Evolutionary conservation across 805 yeast genomes (phyloP).

Genomic region (Starmera quercuum): DNA sequence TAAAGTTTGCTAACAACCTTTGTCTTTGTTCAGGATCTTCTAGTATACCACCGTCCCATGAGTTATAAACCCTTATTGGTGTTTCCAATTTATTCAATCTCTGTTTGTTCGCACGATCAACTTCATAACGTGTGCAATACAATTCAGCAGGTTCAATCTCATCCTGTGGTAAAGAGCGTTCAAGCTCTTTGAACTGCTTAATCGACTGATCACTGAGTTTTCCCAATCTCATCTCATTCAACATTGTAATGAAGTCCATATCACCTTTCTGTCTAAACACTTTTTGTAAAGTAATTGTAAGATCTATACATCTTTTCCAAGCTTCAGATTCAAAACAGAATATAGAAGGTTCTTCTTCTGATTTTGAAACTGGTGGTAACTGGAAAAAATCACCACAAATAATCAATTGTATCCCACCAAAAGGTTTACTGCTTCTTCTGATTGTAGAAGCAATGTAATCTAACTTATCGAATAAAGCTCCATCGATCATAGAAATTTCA

Average conservation of each 20-base stretch:
- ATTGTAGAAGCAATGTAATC: conserved; percentile 50
- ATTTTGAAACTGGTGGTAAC: conserved; percentile 59
- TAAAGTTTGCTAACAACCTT: conserved; percentile 43
- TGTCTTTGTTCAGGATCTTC: conserved; percentile 34
- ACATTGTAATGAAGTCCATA: conserved; percentile 58
- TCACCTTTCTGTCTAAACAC: conserved; percentile 79
- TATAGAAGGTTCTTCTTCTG: conserved; percentile 20
- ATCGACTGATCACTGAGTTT: conserved; percentile 39
- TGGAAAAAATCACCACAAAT: conserved; percentile 81
- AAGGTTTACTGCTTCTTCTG: conserved; percentile 42
- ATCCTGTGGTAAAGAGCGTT: conserved; percentile 43
- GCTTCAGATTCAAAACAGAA: conserved; percentile 62
- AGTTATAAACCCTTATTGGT: conserved; percentile 30
- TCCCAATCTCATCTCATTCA: conserved; percentile 69
- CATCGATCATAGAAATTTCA: conserved; percentile 79
- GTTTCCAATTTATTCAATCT: conserved; percentile 43
- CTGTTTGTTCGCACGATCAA: conserved; percentile 52
- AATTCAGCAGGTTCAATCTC: conserved; percentile 69
- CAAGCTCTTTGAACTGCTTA: conserved; percentile 40
- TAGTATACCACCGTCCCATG: conserved; percentile 48
- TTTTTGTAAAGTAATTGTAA: conserved; percentile 51
- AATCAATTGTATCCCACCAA: conserved; percentile 75
- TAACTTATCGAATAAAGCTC: conserved; percentile 54
- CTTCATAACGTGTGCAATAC: conserved; percentile 68
- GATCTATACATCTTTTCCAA: conserved; percentile 53